Base-by-base conservation (phyloP, 108 stramenopile species). In the Nannochloropsis oceanica region DNA sequence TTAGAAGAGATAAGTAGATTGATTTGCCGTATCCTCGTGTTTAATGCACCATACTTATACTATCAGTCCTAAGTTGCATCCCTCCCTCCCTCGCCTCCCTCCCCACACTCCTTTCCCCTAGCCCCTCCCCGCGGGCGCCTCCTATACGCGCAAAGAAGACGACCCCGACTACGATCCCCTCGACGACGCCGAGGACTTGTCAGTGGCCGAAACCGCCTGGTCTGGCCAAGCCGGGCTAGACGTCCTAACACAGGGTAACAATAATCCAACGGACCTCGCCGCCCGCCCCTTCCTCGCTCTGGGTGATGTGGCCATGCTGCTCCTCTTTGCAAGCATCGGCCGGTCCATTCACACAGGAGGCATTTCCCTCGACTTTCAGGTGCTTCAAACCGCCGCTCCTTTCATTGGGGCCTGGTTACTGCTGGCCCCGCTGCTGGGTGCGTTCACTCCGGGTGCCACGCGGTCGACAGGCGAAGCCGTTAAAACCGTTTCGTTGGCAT, bases 171-270 rank as follows among this genome's bases (percentile, higher is more conserved):
- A 50, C 46, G 46, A 50, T 18, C 46, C 46, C 0, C 46, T 50
- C 46, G 46, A 50, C 46, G 46, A 50, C 46, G 46, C 46, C 0
- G 46, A 50, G 46, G 46, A 50, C 46, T 18, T 50, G 46, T 13
- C 46, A 13, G 46, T 50, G 46, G 46, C 46, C 46, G 85, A 89
- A 73, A 89, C 88, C 42, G 82, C 81, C 13, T 89, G 88, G 88
- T 85, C 84, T 20, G 88, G 88, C 22, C 88, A 89, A 43, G 84
- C 88, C 13, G 88, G 88, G 79, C 80, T 89, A 11, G 88, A 89
- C 43, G 85, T 89, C 0, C 59, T 43, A 25, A 34, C 24, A 14
- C 43, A 20, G 34, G 88, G 85, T 12, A 34, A 42, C 34, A 86
- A 82, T 42, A 86, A 44, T 12, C 85, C 85, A 85, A 26, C 26